phyloP scores from a whole-genome alignment of 2,329 filamentous ascomycete species.

The Paraphaeosphaeria minitans region DNA sequence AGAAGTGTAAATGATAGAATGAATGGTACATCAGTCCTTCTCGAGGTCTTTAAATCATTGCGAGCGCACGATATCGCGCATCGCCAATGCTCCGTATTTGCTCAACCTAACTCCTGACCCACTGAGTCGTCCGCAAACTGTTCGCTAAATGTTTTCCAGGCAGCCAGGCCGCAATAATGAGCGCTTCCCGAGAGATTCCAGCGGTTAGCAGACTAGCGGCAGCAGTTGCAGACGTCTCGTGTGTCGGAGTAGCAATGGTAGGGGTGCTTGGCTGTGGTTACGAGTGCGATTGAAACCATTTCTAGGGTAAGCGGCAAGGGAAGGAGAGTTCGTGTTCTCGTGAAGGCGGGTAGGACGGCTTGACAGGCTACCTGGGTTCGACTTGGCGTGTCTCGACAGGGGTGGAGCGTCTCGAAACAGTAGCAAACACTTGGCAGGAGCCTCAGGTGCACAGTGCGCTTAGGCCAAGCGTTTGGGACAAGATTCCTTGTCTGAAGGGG shows the following conservation, averaged over 20 bases:
- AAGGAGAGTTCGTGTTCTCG: not conserved
- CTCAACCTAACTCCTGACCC: not conserved
- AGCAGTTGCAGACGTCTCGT: slow-evolving; percentile 11
- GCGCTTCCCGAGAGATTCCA: slow-evolving; percentile 5
- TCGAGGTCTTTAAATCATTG: slow-evolving; percentile 11
- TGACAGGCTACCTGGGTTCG: slow-evolving; percentile 5
- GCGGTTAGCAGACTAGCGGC: slow-evolving; percentile 1
- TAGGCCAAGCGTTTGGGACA: slow-evolving; percentile 15
- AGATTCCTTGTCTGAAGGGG: slow-evolving; percentile 10
- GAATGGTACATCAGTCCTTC: not conserved
- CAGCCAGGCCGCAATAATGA: not conserved
- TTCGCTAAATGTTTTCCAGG: not conserved
- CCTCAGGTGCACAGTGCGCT: slow-evolving; percentile 8
- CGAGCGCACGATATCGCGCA: not conserved
- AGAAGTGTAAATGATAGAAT: slow-evolving; percentile 8
- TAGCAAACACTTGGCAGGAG: slow-evolving; percentile 5
- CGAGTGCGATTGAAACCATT: slow-evolving; percentile 7
- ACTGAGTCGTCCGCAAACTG: not conserved
- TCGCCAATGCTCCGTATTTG: not conserved
- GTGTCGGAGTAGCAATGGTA: slow-evolving; percentile 4
- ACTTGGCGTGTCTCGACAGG: slow-evolving; percentile 15
- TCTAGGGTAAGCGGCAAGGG: not conserved
- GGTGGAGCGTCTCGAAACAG: slow-evolving; percentile 3
- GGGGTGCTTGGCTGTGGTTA: slow-evolving; percentile 7
- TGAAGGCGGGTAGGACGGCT: not conserved